Conservation (phyloP, 768 basidiomycete species). For the Inosperma sp. region DNA sequence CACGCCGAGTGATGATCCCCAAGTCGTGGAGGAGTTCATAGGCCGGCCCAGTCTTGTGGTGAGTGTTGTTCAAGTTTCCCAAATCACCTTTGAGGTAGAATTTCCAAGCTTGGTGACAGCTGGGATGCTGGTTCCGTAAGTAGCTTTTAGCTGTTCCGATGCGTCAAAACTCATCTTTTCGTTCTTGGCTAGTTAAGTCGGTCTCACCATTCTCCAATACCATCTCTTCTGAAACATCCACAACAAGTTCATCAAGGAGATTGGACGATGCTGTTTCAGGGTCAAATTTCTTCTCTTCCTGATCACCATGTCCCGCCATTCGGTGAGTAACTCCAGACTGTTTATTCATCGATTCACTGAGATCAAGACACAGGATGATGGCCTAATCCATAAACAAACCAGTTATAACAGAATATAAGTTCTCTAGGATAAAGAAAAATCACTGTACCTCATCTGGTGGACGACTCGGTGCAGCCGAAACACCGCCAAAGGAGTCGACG, state of each 20-base stretch:
- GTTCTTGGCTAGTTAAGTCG: background rate
- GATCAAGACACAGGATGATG: conserved; percentile 6
- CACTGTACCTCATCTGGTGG: conserved; percentile 6
- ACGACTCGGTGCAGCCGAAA: conserved; percentile 1
- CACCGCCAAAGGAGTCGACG: conserved; percentile 6
- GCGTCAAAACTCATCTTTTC: background rate
- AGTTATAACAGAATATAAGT: background rate
- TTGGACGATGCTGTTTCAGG: background rate
- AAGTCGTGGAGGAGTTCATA: background rate
- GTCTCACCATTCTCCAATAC: conserved; percentile 1
- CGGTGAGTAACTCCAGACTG: background rate
- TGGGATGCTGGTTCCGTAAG: background rate
- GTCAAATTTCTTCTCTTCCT: background rate
- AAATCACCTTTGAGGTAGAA: background rate
- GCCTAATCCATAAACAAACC: background rate
- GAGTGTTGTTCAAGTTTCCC: background rate
- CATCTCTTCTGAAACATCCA: background rate
- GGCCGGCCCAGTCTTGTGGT: background rate
- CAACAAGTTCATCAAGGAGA: background rate
- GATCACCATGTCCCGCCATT: background rate
- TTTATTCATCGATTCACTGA: conserved; percentile 6
- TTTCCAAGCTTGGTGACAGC: conserved; percentile 7
- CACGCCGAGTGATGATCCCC: background rate
- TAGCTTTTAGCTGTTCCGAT: background rate
- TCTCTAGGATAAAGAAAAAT: background rate